Percentiles rank a stretch among this genome's conserved stretches.
phyloP scores from a whole-genome alignment of 306 rosid species.

The Benincasa hispida region DNA sequence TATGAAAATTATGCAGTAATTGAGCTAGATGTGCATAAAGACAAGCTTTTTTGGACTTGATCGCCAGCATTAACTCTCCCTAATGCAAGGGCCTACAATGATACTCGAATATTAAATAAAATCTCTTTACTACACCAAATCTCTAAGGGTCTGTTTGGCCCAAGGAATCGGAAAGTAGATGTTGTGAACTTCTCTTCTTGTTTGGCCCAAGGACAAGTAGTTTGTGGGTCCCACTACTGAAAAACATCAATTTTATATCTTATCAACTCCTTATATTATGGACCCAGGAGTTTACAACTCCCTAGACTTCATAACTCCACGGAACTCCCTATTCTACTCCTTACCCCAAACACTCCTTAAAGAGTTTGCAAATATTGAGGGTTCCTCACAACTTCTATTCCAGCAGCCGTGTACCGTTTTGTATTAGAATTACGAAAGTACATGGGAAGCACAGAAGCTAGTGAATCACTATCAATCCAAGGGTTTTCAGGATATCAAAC shows the following conservation, averaged over 20 bases:
- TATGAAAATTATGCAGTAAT: neutral
- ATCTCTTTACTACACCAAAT: neutral
- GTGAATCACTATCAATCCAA: neutral
- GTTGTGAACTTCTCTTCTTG: too few relatives aligned
- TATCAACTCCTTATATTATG: too few relatives aligned
- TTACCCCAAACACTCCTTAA: too few relatives aligned
- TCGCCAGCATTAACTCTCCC: neutral
- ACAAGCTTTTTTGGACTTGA: neutral
- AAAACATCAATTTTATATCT: too few relatives aligned
- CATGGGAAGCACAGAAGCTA: neutral
- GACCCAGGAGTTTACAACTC: too few relatives aligned
- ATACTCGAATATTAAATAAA: neutral
- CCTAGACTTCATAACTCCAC: too few relatives aligned
- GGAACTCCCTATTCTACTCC: too few relatives aligned
- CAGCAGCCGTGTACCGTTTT: neutral
- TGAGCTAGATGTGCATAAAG: neutral
- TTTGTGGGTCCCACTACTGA: too few relatives aligned
- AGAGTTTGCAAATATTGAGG: neutral
- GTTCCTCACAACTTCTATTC: neutral
- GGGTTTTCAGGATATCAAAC: neutral
- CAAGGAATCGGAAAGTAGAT: too few relatives aligned
- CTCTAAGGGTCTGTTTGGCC: too few relatives aligned
- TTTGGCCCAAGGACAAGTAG: too few relatives aligned
- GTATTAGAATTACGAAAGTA: neutral
- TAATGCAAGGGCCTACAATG: neutral